Base-by-base conservation (phyloP, 2,329 filamentous ascomycete species). In the Fusarium tupiense region DNA sequence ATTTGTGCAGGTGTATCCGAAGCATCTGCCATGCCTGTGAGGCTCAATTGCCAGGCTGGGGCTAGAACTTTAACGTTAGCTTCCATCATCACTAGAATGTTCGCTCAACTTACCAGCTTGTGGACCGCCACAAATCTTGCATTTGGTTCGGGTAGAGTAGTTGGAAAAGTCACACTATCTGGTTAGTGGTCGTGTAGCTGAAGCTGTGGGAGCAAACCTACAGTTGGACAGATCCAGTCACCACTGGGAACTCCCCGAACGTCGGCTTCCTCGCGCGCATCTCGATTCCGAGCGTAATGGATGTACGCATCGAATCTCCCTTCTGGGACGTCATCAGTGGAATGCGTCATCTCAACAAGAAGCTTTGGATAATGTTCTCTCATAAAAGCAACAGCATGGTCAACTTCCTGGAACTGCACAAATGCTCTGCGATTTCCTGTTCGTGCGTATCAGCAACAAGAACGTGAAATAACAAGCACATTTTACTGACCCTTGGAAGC, bases 1-100 rank as follows among this genome's bases (percentile, higher is more conserved):
- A 95, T 94, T 74, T 95, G 93, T 2, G 93, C 94, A 3, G 91
- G 89, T 0, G 88, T 82, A 65, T 91, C 82, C 59, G 85, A 83
- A 31, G 86, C 85, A 76, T 88, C 87, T 24, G 85, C 86, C 61
- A 84, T 83, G 37, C 86, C 86, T 26, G 86, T 88, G 10, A 88
- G 79, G 52, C 82, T 84, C 31, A 81, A 74, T 35, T 80, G 79
- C 78, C 81, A 81, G 38, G 78, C 75, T 10, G 78, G 62, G 13
- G 76, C 79, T 80, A 46, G 26, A 56, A 29, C n/a, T 43, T 20
- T 10, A 31, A n/a, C 24, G 41, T 69, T 49, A 69, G 67, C 46
- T 8, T 26, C 19, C 17, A 14, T 35, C 17, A 17, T 8, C n/a
- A 20, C 19, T 29, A 33, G 53, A 26, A 22, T 24, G 50, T 31